Evolutionary conservation across 495 filamentous ascomycete species (phyloP).

Genomic region (Cercophora sp.): DNA sequence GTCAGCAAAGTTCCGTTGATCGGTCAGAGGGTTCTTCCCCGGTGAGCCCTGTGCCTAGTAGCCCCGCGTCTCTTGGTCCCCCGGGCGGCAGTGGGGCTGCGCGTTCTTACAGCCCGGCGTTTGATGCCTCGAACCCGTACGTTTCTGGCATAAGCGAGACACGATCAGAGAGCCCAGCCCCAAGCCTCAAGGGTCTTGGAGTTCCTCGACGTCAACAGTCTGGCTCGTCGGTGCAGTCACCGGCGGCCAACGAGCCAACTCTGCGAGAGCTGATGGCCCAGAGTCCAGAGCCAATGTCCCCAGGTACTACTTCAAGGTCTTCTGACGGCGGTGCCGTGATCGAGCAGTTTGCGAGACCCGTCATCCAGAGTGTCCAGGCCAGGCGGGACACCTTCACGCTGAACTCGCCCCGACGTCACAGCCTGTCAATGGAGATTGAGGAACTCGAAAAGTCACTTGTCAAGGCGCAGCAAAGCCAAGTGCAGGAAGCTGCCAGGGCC

Average conservation of each 20-base stretch:
- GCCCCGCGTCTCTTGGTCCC: too few species aligned
- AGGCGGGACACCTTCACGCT: conserved; percentile 41
- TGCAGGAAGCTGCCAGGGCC: neutral
- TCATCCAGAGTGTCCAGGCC: conserved; percentile 39
- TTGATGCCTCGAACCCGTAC: too few species aligned
- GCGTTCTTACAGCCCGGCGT: too few species aligned
- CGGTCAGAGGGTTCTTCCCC: too few species aligned
- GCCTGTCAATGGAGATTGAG: conserved; percentile 45
- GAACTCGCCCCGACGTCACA: conserved; percentile 29
- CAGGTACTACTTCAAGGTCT: neutral
- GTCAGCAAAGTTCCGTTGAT: too few species aligned
- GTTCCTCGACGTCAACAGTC: conserved; percentile 6
- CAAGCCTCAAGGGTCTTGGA: conserved; percentile 3
- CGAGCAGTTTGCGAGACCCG: conserved; percentile 26
- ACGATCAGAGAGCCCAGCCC: conserved; percentile 8
- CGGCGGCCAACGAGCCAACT: neutral
- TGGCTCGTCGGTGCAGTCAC: neutral
- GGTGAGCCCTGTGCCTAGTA: conserved; percentile 1
- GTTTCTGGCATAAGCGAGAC: neutral
- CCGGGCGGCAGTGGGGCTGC: too few species aligned
- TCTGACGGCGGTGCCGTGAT: conserved; percentile 22
- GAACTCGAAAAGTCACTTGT: conserved; percentile 32
- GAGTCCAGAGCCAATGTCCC: conserved; percentile 5
- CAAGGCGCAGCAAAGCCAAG: conserved; percentile 14
- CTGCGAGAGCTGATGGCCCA: neutral